Base-by-base conservation (phyloP, 371 early-diverging fungal species). In the Funneliformis caledonium region DNA sequence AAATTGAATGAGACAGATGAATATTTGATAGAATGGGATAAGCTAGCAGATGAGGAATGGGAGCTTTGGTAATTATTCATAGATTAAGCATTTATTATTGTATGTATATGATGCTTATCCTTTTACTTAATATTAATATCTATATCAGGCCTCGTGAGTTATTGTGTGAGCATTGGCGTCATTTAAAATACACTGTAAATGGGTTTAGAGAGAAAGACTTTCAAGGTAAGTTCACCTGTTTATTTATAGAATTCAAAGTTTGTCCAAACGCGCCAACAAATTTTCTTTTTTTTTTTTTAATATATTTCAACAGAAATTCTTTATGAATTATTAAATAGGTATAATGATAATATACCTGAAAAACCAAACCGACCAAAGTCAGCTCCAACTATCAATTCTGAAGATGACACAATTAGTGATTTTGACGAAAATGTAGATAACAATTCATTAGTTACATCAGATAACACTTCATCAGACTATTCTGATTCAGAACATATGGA, bases 151-250 rank as follows among this genome's bases (percentile, higher is more conserved):
- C 59, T 2, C 61, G 19, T 11, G 76, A 22, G 42, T 33, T 33
- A 9, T 61, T 76, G 14, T 22, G 22, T 33, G 61, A 76, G 2
- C 19, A n/a, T 19, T 76, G 76, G 76, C 59, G 45, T 45, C 59
- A 33, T 6, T 61, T 76, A 60, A 76, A 76, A 45, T 61, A 62
- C 43, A 76, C 76, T 10, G 22, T 76, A 19, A 56, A 62, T 33
- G 62, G 26, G 60, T 76, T 59, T 33, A 22, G n/a, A 14, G 31
- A 10, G 2, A 76, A 61, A 47, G 26, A 60, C 12, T 76, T 76
- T 43, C 11, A 16, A 42, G 76, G 76, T 76, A 56, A 5, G 7
- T 16, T 52, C 14, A 4, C 16, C 16, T 56, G 16, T 19, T 56
- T 56, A 5, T 37, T 37, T 37, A 37, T 37, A 37, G 37, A 52